phyloP scores from a whole-genome alignment of 1,139 yeast genomes.

The Scheffersomyces cryptocercus region DNA sequence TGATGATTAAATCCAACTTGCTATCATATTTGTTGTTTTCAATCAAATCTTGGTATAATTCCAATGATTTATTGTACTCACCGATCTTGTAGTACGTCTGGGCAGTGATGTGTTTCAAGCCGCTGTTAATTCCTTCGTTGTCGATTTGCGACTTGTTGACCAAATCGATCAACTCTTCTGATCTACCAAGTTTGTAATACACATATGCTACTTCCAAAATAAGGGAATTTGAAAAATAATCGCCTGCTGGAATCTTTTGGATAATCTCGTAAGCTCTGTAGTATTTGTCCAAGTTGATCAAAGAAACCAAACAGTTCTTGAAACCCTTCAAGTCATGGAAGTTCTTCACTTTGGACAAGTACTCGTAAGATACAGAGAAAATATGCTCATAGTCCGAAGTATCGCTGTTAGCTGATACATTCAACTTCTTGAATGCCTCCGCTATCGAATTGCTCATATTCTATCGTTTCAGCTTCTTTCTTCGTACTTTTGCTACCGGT shows the following conservation, averaged over 20 bases:
- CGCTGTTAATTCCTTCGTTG: conserved; percentile 29
- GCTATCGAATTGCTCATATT: conserved; percentile 42
- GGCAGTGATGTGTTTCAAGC: conserved; percentile 75
- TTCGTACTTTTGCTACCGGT: background rate
- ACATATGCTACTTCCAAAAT: conserved; percentile 67
- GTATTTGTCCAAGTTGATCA: conserved; percentile 73
- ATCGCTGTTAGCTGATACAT: conserved; percentile 23
- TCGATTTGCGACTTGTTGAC: conserved; percentile 23
- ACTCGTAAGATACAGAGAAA: conserved; percentile 45
- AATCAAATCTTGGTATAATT: conserved; percentile 54
- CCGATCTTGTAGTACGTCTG: conserved; percentile 79
- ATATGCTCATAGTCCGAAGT: conserved; percentile 39
- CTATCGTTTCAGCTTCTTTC: background rate
- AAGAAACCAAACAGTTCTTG: conserved; percentile 64
- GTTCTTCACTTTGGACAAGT: conserved; percentile 40
- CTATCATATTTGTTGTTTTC: conserved; percentile 33
- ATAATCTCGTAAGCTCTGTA: conserved; percentile 54
- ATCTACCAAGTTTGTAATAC: conserved; percentile 63
- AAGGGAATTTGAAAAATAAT: conserved; percentile 31
- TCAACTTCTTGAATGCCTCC: conserved; percentile 45
- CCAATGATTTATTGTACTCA: conserved; percentile 51
- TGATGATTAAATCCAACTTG: conserved; percentile 61
- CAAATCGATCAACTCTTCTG: conserved; percentile 41
- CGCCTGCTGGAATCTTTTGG: conserved; percentile 37
- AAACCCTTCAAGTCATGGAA: conserved; percentile 53